These are phyloP conservation scores for Russula foetens DNA, from an alignment of 768 basidiomycete species.

Conservation along the genomic window DNA sequence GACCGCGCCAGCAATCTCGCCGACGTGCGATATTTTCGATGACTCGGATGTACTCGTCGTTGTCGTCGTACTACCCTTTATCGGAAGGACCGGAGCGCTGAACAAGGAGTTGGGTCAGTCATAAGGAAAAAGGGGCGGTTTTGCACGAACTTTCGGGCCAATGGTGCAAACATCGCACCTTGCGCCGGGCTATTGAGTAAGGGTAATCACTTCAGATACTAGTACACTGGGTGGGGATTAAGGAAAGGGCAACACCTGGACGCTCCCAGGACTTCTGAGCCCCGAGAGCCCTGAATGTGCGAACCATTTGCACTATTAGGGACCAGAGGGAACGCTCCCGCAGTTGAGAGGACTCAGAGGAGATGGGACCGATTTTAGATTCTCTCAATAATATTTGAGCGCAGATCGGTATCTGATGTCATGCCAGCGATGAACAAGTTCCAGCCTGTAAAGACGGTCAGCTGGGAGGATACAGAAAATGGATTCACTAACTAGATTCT, in stretches of 20 bases:
- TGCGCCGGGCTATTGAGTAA: no score
- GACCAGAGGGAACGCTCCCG: conserved; percentile 1
- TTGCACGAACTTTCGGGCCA: no score
- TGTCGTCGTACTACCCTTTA: no score
- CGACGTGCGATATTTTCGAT: no score
- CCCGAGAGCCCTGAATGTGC: no score
- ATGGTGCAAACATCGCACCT: no score
- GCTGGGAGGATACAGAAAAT: background rate
- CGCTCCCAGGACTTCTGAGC: background rate
- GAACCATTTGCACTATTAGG: no score
- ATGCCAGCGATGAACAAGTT: conserved; percentile 11
- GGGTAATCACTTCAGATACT: background rate
- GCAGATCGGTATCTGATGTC: background rate
- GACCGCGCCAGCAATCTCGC: no score
- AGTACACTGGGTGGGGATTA: background rate
- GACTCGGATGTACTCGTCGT: no score
- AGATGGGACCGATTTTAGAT: conserved; percentile 2
- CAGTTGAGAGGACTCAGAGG: background rate
- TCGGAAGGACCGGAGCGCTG: no score
- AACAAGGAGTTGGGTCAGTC: no score
- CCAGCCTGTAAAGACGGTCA: conserved; percentile 4
- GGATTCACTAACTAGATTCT: background rate
- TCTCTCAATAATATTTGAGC: conserved; percentile 2
- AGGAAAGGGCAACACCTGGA: conserved; percentile 9
- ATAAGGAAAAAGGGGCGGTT: no score